phyloP scores from a whole-genome alignment of 352 stramenopile genomes.

The Globisporangium sylvaticum region DNA sequence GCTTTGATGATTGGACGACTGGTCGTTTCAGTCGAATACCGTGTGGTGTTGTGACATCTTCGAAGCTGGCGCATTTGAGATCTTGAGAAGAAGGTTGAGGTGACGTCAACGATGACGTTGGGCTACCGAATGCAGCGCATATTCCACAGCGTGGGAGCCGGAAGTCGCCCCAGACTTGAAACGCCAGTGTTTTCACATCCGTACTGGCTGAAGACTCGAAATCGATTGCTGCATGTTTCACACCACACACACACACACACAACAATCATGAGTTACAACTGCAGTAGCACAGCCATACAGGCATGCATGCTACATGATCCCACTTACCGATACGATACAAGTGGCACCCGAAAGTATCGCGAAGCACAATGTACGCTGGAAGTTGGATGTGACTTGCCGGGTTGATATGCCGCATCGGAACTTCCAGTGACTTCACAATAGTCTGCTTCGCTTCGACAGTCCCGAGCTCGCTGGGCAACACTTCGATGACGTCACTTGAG shows the following conservation, averaged over 20 bases:
- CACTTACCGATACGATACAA: slow-evolving; percentile 55
- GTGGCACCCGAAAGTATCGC: slow-evolving; percentile 49
- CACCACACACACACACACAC: not conserved
- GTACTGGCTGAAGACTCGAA: not conserved
- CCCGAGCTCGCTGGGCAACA: slow-evolving; percentile 19
- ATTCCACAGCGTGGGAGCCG: slow-evolving; percentile 48
- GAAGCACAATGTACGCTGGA: slow-evolving; percentile 42
- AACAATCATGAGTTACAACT: slow-evolving; percentile 9
- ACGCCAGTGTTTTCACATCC: not conserved
- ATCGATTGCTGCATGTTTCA: slow-evolving; percentile 16
- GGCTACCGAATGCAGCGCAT: slow-evolving; percentile 40
- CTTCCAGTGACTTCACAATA: slow-evolving; percentile 4
- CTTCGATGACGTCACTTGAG: slow-evolving; percentile 22
- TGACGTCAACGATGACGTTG: not conserved
- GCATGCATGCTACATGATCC: not conserved
- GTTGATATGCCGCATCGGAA: slow-evolving; percentile 8
- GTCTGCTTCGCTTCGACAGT: slow-evolving; percentile 12
- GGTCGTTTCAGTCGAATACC: slow-evolving; percentile 10
- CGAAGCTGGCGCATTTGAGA: slow-evolving; percentile 25
- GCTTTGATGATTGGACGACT: not conserved
- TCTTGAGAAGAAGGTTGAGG: not conserved
- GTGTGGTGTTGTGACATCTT: slow-evolving; percentile 27
- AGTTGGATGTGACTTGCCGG: slow-evolving; percentile 9
- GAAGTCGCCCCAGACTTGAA: slow-evolving; percentile 38
- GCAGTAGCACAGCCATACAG: not conserved